These are phyloP conservation scores for Talaromyces adpressus DNA, from an alignment of 495 filamentous ascomycete genomes.

Conservation along the genomic window DNA sequence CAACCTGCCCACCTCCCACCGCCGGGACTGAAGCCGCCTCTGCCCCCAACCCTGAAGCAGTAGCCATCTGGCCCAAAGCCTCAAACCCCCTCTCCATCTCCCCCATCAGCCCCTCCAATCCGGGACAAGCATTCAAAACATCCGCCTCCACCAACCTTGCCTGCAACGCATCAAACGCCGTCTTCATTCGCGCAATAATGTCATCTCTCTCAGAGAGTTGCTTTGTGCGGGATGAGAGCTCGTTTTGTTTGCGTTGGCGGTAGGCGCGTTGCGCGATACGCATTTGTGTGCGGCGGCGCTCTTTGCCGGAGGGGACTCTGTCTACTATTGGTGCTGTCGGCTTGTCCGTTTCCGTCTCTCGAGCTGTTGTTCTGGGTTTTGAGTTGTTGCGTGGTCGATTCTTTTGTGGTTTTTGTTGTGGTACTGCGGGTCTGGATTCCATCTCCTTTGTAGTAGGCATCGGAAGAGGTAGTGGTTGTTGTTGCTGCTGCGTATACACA, in stretches of 20 bases:
- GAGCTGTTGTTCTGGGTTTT: background rate
- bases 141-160: background rate
- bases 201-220: background rate
- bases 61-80: background rate
- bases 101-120: background rate
- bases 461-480: background rate
- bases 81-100: background rate
- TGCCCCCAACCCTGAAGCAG: background rate
- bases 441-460: background rate
- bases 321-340: background rate
- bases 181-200: background rate
- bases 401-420: background rate
- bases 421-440: background rate
- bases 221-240: background rate
- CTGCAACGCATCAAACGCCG: background rate
- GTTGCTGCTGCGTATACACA: background rate
- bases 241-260: conserved; percentile 56
- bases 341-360: background rate
- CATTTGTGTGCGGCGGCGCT: conserved; percentile 81
- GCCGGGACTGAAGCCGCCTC: background rate
- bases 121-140: background rate
- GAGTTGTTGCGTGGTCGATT: background rate
- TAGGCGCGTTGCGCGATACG: conserved; percentile 81
- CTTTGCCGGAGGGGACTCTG: conserved; percentile 1
- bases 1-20: background rate